phyloP scores from a whole-genome alignment of 1,139 yeast genomes.

The Yamadazyma atlantica region DNA sequence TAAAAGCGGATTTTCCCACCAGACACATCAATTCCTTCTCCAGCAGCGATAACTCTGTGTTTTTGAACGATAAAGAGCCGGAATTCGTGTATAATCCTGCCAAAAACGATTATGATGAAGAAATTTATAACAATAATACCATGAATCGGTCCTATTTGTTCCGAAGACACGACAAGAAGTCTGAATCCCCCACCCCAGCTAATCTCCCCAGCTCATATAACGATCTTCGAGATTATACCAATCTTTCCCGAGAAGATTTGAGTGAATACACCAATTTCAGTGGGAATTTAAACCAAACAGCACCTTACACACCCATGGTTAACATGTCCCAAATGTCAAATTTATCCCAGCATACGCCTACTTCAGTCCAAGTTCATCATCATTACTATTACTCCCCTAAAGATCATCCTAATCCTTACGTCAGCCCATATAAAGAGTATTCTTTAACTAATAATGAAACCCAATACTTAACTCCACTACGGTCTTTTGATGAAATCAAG shows the following conservation, averaged over 20 bases:
- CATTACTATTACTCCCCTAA: constrained; percentile 18
- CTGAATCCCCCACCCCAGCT: constrained; percentile 13
- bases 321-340: constrained; percentile 2
- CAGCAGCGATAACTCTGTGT: constrained; percentile 20
- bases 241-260: constrained; percentile 1
- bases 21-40: constrained; percentile 23
- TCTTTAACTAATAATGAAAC: constrained; percentile 6
- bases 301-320: background rate
- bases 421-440: constrained; percentile 12
- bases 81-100: constrained; percentile 24
- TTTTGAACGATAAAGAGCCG: constrained; percentile 15
- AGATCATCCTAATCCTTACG: constrained; percentile 18
- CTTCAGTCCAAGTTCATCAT: constrained; percentile 17
- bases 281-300: background rate
- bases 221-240: constrained; percentile 2
- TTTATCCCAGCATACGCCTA: constrained; percentile 8
- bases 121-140: constrained; percentile 10
- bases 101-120: constrained; percentile 21
- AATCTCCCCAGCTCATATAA: constrained; percentile 3
- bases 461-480: constrained; percentile 8
- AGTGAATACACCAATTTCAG: constrained; percentile 4
- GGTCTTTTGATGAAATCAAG: constrained; percentile 6
- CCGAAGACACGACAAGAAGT: constrained; percentile 12
- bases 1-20: constrained; percentile 10
- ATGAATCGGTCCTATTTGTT: constrained; percentile 19